phyloP scores from a whole-genome alignment of 768 basidiomycete species.

The Tephrocybe sp. region DNA sequence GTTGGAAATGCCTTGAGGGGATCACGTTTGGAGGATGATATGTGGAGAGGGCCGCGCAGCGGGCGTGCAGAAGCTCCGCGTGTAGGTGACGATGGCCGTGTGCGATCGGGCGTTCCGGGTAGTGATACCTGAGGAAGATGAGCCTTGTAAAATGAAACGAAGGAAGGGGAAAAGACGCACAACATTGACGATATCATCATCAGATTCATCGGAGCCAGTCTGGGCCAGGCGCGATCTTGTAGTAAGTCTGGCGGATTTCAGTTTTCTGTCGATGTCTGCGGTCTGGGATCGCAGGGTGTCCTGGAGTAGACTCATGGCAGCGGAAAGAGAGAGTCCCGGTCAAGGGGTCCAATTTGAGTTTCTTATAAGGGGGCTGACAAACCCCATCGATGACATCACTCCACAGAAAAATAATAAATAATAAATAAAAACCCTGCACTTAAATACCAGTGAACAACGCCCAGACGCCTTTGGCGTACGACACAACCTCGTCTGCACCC shows the following conservation, averaged over 20 bases:
- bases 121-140: slow-evolving; percentile 52
- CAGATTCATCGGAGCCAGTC: slow-evolving; percentile 48
- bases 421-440: not conserved
- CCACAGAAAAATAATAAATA: not conserved
- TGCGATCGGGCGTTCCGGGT: slow-evolving; percentile 67
- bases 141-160: slow-evolving; percentile 10
- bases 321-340: not conserved
- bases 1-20: slow-evolving; percentile 76
- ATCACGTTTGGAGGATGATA: slow-evolving; percentile 44
- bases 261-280: slow-evolving; percentile 35
- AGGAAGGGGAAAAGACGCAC: slow-evolving; percentile 39
- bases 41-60: slow-evolving; percentile 46
- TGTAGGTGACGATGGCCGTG: slow-evolving; percentile 59
- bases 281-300: slow-evolving; percentile 59
- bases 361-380: too few species aligned
- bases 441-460: slow-evolving; percentile 73
- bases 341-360: too few species aligned
- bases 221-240: slow-evolving; percentile 16
- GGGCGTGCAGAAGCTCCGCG: slow-evolving; percentile 48
- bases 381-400: slow-evolving; percentile 24
- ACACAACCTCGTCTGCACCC: slow-evolving; percentile 84
- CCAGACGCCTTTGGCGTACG: slow-evolving; percentile 86
- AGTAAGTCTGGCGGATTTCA: slow-evolving; percentile 30
- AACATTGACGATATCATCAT: slow-evolving; percentile 72
- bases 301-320: slow-evolving; percentile 65